Evolutionary conservation across 345 rosid genomes (phyloP).

Genomic region (Nasturtium officinale): DNA sequence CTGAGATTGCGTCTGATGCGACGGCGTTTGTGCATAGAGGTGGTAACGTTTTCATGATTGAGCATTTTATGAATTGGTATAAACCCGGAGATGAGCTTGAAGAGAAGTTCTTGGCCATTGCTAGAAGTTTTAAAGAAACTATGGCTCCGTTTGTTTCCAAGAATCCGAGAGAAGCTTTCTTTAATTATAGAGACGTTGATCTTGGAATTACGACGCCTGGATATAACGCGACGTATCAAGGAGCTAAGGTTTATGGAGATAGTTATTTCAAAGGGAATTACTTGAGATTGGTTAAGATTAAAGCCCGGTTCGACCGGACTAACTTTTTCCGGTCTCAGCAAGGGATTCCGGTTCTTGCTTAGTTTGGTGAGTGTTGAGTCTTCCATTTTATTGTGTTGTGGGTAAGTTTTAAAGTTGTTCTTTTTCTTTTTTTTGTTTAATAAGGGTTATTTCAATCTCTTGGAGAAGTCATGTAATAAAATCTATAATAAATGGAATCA

Average conservation of each 20-base stretch:
- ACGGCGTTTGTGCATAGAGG: constrained; percentile 63
- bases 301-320: constrained; percentile 53
- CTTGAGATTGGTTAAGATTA: constrained; percentile 54
- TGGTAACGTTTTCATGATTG: constrained; percentile 60
- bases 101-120: constrained; percentile 29
- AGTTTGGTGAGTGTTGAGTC: constrained; percentile 1
- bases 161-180: constrained; percentile 59
- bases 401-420: neutral
- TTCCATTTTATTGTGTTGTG: neutral
- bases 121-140: constrained; percentile 46
- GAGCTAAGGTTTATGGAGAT: constrained; percentile 56
- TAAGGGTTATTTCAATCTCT: neutral
- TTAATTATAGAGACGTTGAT: constrained; percentile 61
- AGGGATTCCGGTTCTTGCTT: constrained; percentile 57
- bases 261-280: constrained; percentile 59
- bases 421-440: neutral
- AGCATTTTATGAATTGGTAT: constrained; percentile 56
- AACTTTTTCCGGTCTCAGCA: constrained; percentile 64
- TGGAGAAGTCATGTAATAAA: neutral
- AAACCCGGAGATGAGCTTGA: constrained; percentile 44
- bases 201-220: constrained; percentile 45
- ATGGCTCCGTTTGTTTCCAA: constrained; percentile 64
- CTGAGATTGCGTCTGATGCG: constrained; percentile 48
- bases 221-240: constrained; percentile 44
- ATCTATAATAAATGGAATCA: neutral